A percentile compares a stretch with the other conserved stretches of the same genome.
Conservation (phyloP, 768 basidiomycete genomes). For the Mycena vulgaris region DNA sequence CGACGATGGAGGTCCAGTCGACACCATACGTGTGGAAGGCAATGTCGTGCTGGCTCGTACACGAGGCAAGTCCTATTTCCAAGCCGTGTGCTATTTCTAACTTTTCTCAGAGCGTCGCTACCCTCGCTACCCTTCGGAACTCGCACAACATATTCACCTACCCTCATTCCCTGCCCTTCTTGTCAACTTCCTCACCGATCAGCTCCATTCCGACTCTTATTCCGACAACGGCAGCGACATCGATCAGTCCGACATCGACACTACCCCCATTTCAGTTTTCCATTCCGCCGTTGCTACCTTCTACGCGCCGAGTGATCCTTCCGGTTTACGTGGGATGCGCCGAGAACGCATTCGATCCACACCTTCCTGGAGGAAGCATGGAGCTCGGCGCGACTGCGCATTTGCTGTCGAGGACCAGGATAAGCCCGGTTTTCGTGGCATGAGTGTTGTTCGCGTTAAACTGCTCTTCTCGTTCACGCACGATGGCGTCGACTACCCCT, state of each 20-base stretch:
- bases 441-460: no score
- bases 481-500: slow-evolving; percentile 28
- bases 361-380: slow-evolving; percentile 32
- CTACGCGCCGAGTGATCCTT: slow-evolving; percentile 39
- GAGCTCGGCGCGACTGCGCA: slow-evolving; percentile 32
- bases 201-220: slow-evolving; percentile 31
- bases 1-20: slow-evolving; percentile 2
- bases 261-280: slow-evolving; percentile 27
- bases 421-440: slow-evolving; percentile 30
- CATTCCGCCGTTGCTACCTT: slow-evolving; percentile 39
- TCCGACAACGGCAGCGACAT: background rate
- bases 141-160: slow-evolving; percentile 30
- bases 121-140: slow-evolving; percentile 21
- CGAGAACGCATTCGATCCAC: slow-evolving; percentile 38
- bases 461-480: no score
- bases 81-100: background rate
- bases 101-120: slow-evolving; percentile 29
- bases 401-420: slow-evolving; percentile 30
- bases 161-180: slow-evolving; percentile 36
- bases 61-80: background rate
- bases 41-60: slow-evolving; percentile 23
- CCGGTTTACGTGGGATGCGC: slow-evolving; percentile 38
- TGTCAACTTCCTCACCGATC: slow-evolving; percentile 40
- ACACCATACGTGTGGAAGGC: slow-evolving; percentile 11
- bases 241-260: slow-evolving; percentile 3